Evolutionary conservation across 495 filamentous ascomycete species (phyloP).

Genomic region (Saxispiralis lemnorum): DNA sequence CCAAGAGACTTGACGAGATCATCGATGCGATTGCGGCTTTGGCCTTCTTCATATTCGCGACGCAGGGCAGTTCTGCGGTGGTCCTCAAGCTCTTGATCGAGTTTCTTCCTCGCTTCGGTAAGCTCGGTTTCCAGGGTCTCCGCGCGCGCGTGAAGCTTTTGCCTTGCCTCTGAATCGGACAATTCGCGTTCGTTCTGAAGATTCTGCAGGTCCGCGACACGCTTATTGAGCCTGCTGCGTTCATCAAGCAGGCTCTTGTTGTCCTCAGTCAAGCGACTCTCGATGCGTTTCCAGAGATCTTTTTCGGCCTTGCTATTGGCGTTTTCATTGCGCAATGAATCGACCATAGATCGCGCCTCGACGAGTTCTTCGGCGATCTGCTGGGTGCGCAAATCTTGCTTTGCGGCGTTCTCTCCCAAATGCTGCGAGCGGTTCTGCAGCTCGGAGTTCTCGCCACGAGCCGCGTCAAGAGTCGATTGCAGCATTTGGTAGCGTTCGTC

Average conservation of each 20-base stretch:
- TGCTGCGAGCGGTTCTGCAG: conserved; percentile 60
- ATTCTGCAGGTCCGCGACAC: conserved; percentile 65
- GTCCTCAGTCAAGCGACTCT: conserved; percentile 69
- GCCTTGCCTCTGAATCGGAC: conserved; percentile 59
- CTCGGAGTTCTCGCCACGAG: conserved; percentile 68
- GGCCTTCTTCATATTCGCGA: conserved; percentile 73
- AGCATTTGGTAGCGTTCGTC: conserved; percentile 75
- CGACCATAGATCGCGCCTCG: conserved; percentile 59
- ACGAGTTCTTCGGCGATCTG: conserved; percentile 86
- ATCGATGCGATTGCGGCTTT: conserved; percentile 48
- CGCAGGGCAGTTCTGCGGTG: conserved; percentile 57
- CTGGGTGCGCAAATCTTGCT: conserved; percentile 75
- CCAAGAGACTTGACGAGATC: conserved; percentile 66
- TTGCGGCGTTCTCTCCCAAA: conserved; percentile 64
- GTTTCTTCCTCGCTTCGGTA: conserved; percentile 58
- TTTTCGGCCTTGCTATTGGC: conserved; percentile 89
- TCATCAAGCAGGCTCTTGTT: conserved; percentile 73
- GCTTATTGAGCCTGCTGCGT: conserved; percentile 55
- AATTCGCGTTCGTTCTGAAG: conserved; percentile 81
- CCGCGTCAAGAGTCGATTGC: conserved; percentile 66
- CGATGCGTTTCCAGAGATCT: conserved; percentile 75
- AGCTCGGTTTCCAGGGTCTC: conserved; percentile 67
- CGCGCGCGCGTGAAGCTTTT: conserved; percentile 55
- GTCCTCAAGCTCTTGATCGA: conserved; percentile 69
- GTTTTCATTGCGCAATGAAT: conserved; percentile 77